Evolutionary conservation across 169 alveolate genomes (phyloP).

Genomic region (Theileria orientalis): DNA sequence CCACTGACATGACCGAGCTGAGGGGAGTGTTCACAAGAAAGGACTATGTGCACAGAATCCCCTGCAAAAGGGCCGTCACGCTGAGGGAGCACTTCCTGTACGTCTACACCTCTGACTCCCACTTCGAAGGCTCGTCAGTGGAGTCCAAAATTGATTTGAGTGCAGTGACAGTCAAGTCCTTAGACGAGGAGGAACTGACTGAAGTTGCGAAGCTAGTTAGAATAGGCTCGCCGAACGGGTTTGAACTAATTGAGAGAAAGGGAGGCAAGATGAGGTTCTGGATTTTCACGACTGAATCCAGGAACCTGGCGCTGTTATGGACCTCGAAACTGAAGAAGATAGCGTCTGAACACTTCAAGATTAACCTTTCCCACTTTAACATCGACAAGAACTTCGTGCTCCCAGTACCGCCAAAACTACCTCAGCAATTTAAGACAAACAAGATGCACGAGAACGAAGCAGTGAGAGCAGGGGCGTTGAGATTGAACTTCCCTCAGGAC

Average conservation of each 20-base stretch:
- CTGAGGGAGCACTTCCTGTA: conserved; percentile 26
- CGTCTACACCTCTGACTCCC: conserved; percentile 31
- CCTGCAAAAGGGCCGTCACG: conserved; percentile 50
- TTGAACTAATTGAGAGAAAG: conserved; percentile 42
- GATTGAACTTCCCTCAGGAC: background rate
- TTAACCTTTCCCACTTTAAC: background rate
- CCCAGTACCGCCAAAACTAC: background rate
- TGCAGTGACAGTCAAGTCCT: conserved; percentile 32
- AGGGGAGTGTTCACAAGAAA: conserved; percentile 50
- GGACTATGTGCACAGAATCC: conserved; percentile 39
- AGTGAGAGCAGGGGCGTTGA: background rate
- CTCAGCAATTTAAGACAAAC: background rate
- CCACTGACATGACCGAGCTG: conserved; percentile 4
- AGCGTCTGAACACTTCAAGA: background rate
- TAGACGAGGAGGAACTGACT: conserved; percentile 33
- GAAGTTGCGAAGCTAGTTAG: conserved; percentile 45
- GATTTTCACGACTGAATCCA: conserved; percentile 57
- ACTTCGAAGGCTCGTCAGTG: conserved; percentile 23
- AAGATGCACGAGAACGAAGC: background rate
- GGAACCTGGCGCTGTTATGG: conserved; percentile 43
- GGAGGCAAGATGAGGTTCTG: conserved; percentile 26
- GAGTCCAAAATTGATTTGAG: conserved; percentile 55
- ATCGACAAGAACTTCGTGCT: conserved; percentile 3
- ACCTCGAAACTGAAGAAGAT: background rate
- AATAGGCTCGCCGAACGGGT: conserved; percentile 55